A percentile compares a stretch with the other conserved stretches of the same genome.
phyloP scores from a whole-genome alignment of 306 rosid species.

The Ochetophila trinervis region DNA sequence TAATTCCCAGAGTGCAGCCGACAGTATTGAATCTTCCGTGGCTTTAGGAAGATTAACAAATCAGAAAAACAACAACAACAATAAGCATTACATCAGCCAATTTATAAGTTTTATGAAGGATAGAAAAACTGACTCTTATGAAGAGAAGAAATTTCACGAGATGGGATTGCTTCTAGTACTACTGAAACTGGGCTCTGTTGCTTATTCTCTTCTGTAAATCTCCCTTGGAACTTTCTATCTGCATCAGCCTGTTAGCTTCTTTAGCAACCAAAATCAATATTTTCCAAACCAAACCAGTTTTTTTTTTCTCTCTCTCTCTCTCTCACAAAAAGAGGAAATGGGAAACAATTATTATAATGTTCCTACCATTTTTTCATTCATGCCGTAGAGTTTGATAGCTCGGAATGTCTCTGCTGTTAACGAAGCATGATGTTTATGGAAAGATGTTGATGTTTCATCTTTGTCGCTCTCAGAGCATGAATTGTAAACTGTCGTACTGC shows the following conservation, averaged over 20 bases:
- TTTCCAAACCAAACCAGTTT: background rate
- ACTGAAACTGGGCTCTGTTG: constrained; percentile 29
- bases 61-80: background rate
- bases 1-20: constrained; percentile 56
- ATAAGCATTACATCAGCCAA: background rate
- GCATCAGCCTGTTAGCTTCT: constrained; percentile 55
- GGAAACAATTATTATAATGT: constrained; percentile 11
- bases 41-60: constrained; percentile 4
- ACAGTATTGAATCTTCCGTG: constrained; percentile 47
- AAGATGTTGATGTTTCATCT: constrained; percentile 23
- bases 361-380: constrained; percentile 43
- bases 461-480: constrained; percentile 52
- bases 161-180: constrained; percentile 29
- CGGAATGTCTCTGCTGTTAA: constrained; percentile 31
- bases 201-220: constrained; percentile 35
- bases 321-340: background rate
- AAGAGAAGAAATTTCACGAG: constrained; percentile 17
- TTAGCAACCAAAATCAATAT: constrained; percentile 32
- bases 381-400: constrained; percentile 29
- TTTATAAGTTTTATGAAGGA: background rate
- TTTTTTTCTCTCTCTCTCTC: too few species aligned
- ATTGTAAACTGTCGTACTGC: constrained; percentile 44
- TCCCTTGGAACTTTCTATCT: constrained; percentile 27
- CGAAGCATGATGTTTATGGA: constrained; percentile 13
- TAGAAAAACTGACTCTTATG: constrained; percentile 6